A percentile compares a stretch with the other conserved stretches of the same genome.
phyloP scores from a whole-genome alignment of 192 early-diverging fungal genomes.

The Gamsiella multidivaricata region DNA sequence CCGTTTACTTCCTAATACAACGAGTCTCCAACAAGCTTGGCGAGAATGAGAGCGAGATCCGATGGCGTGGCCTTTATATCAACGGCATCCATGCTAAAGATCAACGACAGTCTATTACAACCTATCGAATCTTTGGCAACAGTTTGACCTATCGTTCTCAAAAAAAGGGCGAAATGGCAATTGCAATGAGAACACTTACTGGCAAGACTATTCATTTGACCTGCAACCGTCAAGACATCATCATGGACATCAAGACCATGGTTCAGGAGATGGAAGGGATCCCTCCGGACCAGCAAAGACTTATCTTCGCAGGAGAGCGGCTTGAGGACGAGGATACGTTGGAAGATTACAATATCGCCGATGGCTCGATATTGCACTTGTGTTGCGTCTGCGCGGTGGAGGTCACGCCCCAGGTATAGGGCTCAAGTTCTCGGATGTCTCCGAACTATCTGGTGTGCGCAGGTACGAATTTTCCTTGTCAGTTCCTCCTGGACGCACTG shows the following conservation, averaged over 20 bases:
- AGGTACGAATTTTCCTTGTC: not conserved
- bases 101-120: not conserved
- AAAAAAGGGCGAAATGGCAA: not conserved
- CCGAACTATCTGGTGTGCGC: not conserved
- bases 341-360: conserved; percentile 73
- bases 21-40: not conserved
- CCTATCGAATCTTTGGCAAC: not conserved
- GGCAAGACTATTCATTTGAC: too few species aligned
- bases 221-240: conserved; percentile 73
- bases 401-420: not conserved
- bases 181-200: not conserved
- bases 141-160: not conserved
- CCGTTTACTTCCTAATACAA: not conserved
- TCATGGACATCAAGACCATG: conserved; percentile 79
- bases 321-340: conserved; percentile 72
- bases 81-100: not conserved
- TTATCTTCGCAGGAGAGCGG: conserved; percentile 78
- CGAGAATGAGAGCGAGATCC: not conserved
- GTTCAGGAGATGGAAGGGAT: too few species aligned
- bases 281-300: conserved; percentile 74
- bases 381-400: not conserved
- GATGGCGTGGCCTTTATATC: not conserved
- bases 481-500: not conserved
- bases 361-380: conserved; percentile 60
- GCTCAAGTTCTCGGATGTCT: not conserved